Base-by-base conservation (phyloP, 768 basidiomycete genomes). In the Leucosporidium yakuticum region DNA sequence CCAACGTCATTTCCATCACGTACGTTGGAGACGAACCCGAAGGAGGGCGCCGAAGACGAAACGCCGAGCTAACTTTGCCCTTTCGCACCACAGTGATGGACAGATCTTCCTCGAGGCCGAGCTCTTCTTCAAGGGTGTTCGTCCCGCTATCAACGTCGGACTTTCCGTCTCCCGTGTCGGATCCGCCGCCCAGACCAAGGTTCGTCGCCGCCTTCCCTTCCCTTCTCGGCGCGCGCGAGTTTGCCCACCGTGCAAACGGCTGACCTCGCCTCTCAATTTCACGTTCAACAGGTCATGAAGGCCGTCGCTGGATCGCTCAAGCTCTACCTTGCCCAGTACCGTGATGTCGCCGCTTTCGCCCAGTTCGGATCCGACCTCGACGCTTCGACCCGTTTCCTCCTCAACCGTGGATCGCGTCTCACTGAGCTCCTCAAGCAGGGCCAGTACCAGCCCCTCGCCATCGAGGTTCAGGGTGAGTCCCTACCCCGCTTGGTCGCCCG, bases 361-460 rank as follows among this genome's bases (percentile, higher is more conserved):
- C 96, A 98, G 80, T 99, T 99, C 84, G 96, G 96, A 86, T 99
- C 96, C 77, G 96, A 99, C 82, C 90, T 98, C 78, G 96, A 98
- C 83, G 94, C 95, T 64, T 97, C 95, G 21, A 99, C 95, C 74
- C 92, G 95, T 76, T 98, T 96, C 91, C 85, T 98, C 77, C 87
- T 99, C 74, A 88, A 67, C 62, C 91, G 96, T 86, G 96, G 96
- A 84, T 88, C 94, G 76, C 93, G 96, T 84, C 85, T 99, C 74
- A 98, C 95, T 73, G 95, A 99, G 84, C 71, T 81, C 75, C 78
- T 78, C 77, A 95, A 97, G 83, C 95, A 98, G 86, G 93, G 91
- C 73, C 95, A 98, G 83, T 97, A 97, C 82, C 89, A 94, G 80
- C 91, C 92, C 63, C 82, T 97, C 77, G 81, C 93, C 51, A 94